Conservation (phyloP, 1,284 basidiomycete species). For the Apiotrichum sp. region DNA sequence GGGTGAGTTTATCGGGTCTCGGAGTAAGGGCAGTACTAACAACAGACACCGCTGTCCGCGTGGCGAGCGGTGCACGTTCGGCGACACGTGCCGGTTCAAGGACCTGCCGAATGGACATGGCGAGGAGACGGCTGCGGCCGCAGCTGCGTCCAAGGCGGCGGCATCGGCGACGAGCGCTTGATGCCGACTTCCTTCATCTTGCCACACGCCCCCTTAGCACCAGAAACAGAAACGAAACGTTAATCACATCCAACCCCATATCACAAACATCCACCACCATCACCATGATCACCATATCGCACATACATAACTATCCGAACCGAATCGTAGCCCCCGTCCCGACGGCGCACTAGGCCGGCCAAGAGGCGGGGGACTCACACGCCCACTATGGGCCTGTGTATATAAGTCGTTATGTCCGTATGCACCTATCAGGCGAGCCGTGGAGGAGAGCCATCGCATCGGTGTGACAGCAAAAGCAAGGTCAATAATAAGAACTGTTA, state of each 20-base stretch:
- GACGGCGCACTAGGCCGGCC: no score
- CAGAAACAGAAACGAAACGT: no score
- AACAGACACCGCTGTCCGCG: conserved; percentile 32
- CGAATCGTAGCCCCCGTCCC: conserved; percentile 1
- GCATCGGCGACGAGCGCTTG: neutral
- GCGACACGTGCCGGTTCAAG: conserved; percentile 36
- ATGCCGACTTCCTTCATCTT: no score
- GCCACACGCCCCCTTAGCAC: no score
- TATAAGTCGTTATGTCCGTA: conserved; percentile 12
- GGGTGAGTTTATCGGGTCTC: conserved; percentile 16
- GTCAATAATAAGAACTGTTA: no score
- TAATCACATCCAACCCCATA: no score
- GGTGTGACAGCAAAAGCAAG: no score
- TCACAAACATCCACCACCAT: neutral
- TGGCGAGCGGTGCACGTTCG: conserved; percentile 29
- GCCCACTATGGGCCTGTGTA: conserved; percentile 6
- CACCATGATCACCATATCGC: neutral
- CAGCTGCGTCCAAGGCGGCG: neutral
- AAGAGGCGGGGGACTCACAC: neutral
- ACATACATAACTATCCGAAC: neutral
- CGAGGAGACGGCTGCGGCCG: conserved; percentile 15
- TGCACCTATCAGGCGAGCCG: no score
- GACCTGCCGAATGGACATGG: conserved; percentile 33
- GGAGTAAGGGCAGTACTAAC: neutral
- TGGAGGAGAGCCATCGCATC: no score